Conservation (phyloP, 2,329 filamentous ascomycete genomes). For the Penicillium palitans region DNA sequence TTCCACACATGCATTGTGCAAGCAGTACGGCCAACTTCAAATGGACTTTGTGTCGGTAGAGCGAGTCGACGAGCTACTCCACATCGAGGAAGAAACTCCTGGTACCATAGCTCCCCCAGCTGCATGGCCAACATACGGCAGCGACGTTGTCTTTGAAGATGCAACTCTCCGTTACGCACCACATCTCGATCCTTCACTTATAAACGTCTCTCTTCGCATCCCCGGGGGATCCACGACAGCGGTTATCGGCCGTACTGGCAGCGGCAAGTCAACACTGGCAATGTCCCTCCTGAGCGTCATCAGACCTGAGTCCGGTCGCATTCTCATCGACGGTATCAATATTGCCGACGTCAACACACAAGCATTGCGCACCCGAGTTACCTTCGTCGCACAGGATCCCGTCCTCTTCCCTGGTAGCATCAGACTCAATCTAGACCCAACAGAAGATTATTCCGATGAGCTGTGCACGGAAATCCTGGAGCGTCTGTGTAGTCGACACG, state of each 20-base stretch:
- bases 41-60: constrained; percentile 93
- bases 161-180: constrained; percentile 79
- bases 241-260: constrained; percentile 75
- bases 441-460: constrained; percentile 56
- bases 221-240: constrained; percentile 76
- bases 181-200: constrained; percentile 71
- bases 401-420: constrained; percentile 64
- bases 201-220: constrained; percentile 68
- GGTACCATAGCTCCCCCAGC: constrained; percentile 70
- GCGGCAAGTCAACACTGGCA: constrained; percentile 78
- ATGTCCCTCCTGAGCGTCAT: constrained; percentile 60
- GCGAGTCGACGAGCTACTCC: constrained; percentile 76
- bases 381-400: constrained; percentile 67
- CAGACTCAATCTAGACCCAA: constrained; percentile 63
- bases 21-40: constrained; percentile 78
- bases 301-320: constrained; percentile 55
- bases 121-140: constrained; percentile 71
- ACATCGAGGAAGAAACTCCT: constrained; percentile 71
- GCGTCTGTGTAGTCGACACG: constrained; percentile 56
- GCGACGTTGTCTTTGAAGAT: constrained; percentile 72
- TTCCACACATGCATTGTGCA: constrained; percentile 72
- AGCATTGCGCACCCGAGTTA: constrained; percentile 61
- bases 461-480: constrained; percentile 56
- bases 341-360: constrained; percentile 61
- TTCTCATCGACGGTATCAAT: constrained; percentile 62